These are phyloP conservation scores for Symbiodinium pilosum DNA, from an alignment of 73 alveolate genomes.

Conservation along the genomic window DNA sequence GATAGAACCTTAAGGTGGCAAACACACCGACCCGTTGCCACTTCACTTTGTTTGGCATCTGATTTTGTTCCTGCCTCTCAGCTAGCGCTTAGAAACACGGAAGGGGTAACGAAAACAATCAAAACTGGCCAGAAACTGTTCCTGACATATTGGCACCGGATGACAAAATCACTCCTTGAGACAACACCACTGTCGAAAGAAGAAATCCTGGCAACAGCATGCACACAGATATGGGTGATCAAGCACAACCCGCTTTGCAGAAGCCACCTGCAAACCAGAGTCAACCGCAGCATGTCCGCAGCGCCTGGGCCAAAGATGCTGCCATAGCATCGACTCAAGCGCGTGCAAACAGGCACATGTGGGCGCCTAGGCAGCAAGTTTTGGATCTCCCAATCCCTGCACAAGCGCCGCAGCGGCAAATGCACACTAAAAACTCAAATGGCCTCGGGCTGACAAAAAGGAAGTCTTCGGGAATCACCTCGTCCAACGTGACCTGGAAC, in stretches of 20 bases:
- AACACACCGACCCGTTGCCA: too few relatives aligned
- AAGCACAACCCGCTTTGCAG: neutral
- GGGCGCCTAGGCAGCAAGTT: conserved; percentile 56
- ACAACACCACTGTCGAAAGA: conserved; percentile 83
- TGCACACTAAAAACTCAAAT: neutral
- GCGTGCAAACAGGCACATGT: neutral
- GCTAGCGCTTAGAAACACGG: too few relatives aligned
- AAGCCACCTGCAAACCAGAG: conserved; percentile 20
- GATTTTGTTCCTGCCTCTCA: too few relatives aligned
- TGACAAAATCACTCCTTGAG: conserved; percentile 77
- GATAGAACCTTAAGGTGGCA: too few relatives aligned
- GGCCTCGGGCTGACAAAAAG: conserved; percentile 77
- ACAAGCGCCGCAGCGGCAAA: neutral
- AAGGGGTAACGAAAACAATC: too few relatives aligned
- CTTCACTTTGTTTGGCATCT: too few relatives aligned
- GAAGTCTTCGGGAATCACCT: conserved; percentile 55
- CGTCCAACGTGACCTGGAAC: conserved; percentile 68
- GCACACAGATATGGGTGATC: neutral
- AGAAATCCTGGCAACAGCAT: conserved; percentile 31
- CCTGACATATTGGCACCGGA: too few relatives aligned
- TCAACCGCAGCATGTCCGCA: conserved; percentile 44
- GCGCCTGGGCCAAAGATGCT: conserved; percentile 18
- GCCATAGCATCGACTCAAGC: neutral
- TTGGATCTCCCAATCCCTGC: conserved; percentile 91
- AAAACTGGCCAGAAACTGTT: too few relatives aligned